Base-by-base conservation (phyloP, 768 basidiomycete genomes). In the Grammothele lineata region DNA sequence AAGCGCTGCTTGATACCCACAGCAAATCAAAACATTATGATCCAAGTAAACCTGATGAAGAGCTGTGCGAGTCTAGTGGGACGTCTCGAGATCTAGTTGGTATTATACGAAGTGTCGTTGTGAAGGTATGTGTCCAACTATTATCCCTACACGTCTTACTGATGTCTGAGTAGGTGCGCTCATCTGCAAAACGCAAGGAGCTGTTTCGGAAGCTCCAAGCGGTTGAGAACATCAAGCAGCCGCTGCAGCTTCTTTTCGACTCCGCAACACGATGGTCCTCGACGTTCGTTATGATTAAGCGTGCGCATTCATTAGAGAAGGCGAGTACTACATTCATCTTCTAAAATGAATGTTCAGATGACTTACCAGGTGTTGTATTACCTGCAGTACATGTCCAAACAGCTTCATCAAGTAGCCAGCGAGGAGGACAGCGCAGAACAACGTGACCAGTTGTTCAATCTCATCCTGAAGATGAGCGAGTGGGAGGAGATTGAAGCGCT, bases 191-290 rank as follows among this genome's bases (percentile, higher is more conserved):
- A 21, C 54, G 58, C 12, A 63, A 66, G 43, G 53, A 59, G 27
- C 32, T 57, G 0, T 64, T 60, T 46, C 24, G 15, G 11, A 23
- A 40, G 3, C 41, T 65, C 8, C 63, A 63, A 39, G 17, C 11
- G 8, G 10, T 25, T 3, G 33, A 18, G 5, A 40, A 37, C 8
- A 32, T 51, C 1, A 18, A 42, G 41, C 8, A 34, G 33, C 33
- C 51, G 18, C 19, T 45, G 1, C 43, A 47, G 5, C 57, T 67
- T 1, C 36, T 66, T 5, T 30, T 66, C 14, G 61, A 68, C 45
- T 65, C 62, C 58, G 50, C 48, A 3, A 58, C 65, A 1, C 44
- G 57, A 8, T 70, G 68, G 66, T 69, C 60, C 0, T 68, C 63
- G 1, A 67, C 60, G 0, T 66, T 56, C 43, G 38, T 60, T 10